Conservation (phyloP, 495 filamentous ascomycete genomes). For the Annulohypoxylon stygium region DNA sequence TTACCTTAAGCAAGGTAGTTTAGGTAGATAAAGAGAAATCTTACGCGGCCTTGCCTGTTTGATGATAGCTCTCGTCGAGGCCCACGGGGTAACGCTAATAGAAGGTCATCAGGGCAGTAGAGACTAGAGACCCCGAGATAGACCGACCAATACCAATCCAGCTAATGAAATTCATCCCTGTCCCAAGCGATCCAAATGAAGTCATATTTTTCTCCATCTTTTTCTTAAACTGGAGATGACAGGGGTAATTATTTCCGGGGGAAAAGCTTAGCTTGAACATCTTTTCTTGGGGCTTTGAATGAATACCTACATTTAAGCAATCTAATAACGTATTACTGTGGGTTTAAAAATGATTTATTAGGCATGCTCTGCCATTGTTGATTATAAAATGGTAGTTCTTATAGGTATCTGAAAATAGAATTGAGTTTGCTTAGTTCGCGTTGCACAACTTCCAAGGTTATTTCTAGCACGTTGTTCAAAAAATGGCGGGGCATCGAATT, state of each 20-base stretch:
- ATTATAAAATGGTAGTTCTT: too few species aligned
- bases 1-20: neutral
- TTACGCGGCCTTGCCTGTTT: conserved; percentile 5
- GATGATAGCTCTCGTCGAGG: neutral
- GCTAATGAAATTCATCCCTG: neutral
- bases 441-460: neutral
- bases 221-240: conserved; percentile 17
- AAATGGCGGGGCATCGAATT: neutral
- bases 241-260: conserved; percentile 15
- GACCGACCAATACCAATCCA: conserved; percentile 4
- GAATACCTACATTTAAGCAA: too few species aligned
- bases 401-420: neutral
- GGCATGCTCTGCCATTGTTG: too few species aligned
- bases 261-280: conserved; percentile 23
- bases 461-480: neutral
- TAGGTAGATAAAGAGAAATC: neutral
- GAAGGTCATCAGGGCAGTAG: neutral
- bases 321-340: too few species aligned
- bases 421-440: neutral
- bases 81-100: neutral
- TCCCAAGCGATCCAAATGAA: conserved; percentile 6
- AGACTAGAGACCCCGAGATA: conserved; percentile 2
- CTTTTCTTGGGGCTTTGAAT: neutral
- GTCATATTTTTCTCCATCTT: conserved; percentile 24
- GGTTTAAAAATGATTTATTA: too few species aligned